phyloP scores from a whole-genome alignment of 2,329 filamentous ascomycete genomes.

The Botrytis hyacinthi region DNA sequence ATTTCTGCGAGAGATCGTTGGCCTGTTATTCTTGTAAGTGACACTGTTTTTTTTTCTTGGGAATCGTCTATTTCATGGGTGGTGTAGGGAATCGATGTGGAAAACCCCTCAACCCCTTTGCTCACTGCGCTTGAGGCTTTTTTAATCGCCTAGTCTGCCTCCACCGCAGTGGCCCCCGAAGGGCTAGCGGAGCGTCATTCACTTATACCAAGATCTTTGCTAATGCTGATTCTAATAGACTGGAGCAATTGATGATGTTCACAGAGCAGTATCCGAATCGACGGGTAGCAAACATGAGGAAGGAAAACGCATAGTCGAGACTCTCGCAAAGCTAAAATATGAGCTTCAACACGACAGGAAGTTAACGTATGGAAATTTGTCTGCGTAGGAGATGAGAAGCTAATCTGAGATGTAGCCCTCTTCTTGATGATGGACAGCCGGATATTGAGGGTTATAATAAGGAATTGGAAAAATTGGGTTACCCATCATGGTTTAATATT shows the following conservation, averaged over 20 bases:
- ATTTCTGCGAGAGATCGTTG: slow-evolving; percentile 82
- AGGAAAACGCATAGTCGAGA: slow-evolving; percentile 80
- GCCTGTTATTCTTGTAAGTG: slow-evolving; percentile 81
- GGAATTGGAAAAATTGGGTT: slow-evolving; percentile 72
- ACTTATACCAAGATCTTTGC: background rate
- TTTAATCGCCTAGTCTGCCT: background rate
- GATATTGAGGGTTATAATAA: slow-evolving; percentile 80
- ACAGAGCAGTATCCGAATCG: slow-evolving; percentile 62
- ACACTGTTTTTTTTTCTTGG: background rate
- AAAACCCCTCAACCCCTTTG: background rate
- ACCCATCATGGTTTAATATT: slow-evolving; percentile 76
- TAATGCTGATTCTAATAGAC: slow-evolving; percentile 56
- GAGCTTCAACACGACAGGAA: slow-evolving; percentile 86
- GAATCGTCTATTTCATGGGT: background rate
- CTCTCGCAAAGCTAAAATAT: slow-evolving; percentile 83
- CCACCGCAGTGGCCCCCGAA: background rate
- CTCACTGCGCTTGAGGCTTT: background rate
- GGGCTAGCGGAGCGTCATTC: background rate
- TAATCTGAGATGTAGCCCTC: slow-evolving; percentile 53
- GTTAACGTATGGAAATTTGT: slow-evolving; percentile 60
- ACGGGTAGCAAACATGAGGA: slow-evolving; percentile 65
- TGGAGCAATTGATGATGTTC: slow-evolving; percentile 90
- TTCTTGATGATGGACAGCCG: slow-evolving; percentile 37
- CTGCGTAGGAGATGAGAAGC: slow-evolving; percentile 22
- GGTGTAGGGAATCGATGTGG: background rate